Base-by-base conservation (phyloP, 495 filamentous ascomycete species). In the Recurvomyces mirabilis region DNA sequence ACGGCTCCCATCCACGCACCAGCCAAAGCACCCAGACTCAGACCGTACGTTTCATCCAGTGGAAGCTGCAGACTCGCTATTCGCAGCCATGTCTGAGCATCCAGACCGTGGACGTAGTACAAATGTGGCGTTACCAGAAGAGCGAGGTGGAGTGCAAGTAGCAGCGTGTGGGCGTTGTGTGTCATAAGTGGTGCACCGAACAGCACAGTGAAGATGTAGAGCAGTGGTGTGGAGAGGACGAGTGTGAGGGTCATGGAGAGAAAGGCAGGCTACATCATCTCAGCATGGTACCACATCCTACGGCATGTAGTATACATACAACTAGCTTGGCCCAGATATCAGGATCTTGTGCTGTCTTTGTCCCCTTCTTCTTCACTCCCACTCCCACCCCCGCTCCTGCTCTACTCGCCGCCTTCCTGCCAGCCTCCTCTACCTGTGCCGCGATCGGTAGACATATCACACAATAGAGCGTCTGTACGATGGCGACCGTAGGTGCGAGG, bases 131-230 rank as follows among this genome's bases (percentile, higher is more conserved):
- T 66, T 2, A 76, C 73, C 11, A 98, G 71, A 0, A 93, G 56
- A 13, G 89, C 77, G 49, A 94, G 72, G 61, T 96, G 87, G 10
- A 78, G 72, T 1, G 84, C 84, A 61, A 75, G 79, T 22, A 94
- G 75, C 24, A 83, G 41, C 2, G 89, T 98, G 34, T 93, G 78
- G 9, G 66, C 39, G 40, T 82, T 66, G 58, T 94, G 87, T 0
- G 87, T 88, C 14, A 85, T 87, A 40, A 91, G 60, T 0, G 91
- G 91, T 12, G 89, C 91, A 47, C 91, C 93, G 64, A 95, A 89
- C 41, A 94, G 77, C 56, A 96, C 69, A 51, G 93, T 70, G 18
- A 78, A 57, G 42, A 72, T 60, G 50, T 78, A 66, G 22, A 93
- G 65, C 34, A 75, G 55, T 18, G 79, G 79, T 0, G 75, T 72